A percentile compares a stretch with the other conserved stretches of the same genome.
Evolutionary conservation across 2,329 filamentous ascomycete genomes (phyloP).

Genomic region (Aquanectria penicillioides): DNA sequence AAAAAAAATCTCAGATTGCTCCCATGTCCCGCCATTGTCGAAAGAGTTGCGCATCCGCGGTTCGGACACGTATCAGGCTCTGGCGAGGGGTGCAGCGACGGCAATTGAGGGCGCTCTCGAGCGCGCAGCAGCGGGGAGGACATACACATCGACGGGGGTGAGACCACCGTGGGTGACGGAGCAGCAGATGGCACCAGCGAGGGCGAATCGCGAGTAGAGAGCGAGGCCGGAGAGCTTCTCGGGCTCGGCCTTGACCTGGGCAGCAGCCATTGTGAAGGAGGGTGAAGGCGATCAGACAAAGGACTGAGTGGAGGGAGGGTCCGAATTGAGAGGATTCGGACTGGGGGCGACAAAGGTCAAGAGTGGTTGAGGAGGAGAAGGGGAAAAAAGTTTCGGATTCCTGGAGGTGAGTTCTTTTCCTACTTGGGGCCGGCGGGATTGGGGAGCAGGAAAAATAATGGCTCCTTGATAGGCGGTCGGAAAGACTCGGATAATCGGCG

Average conservation of each 20-base stretch:
- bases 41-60: neutral
- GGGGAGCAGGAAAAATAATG: constrained; percentile 35
- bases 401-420: constrained; percentile 42
- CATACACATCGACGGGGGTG: constrained; percentile 99
- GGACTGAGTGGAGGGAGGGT: constrained; percentile 48
- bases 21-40: neutral
- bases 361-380: constrained; percentile 26
- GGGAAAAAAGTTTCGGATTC: constrained; percentile 34
- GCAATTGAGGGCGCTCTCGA: constrained; percentile 31
- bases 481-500: constrained; percentile 46
- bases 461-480: constrained; percentile 36
- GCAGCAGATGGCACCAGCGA: constrained; percentile 98
- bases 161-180: constrained; percentile 96
- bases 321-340: constrained; percentile 26
- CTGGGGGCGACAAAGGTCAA: constrained; percentile 18
- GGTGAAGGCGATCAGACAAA: constrained; percentile 33
- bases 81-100: constrained; percentile 7
- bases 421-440: constrained; percentile 20
- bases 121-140: constrained; percentile 43
- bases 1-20: neutral
- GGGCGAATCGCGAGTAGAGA: constrained; percentile 96
- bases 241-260: constrained; percentile 53
- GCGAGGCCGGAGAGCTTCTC: constrained; percentile 61
- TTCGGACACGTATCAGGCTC: constrained; percentile 1
- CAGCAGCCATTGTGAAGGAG: constrained; percentile 55